These are phyloP conservation scores for Mycosphaerelloides madeirae DNA, from an alignment of 2,329 filamentous ascomycete genomes.

Conservation along the genomic window DNA sequence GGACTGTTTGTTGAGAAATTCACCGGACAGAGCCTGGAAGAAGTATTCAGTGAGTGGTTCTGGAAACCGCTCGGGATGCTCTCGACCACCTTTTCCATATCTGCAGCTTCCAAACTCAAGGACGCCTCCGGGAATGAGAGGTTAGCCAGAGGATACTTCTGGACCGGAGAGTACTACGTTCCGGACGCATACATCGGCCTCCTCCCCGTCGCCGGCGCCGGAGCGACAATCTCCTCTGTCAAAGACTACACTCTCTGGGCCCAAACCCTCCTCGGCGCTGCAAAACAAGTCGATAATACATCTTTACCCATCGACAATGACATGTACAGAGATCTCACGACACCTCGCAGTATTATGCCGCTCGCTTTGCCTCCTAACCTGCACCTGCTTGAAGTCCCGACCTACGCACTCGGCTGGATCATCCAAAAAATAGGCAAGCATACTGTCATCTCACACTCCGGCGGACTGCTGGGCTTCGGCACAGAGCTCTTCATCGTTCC, in stretches of 20 bases:
- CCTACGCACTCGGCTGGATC: slow-evolving; percentile 29
- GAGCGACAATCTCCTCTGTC: slow-evolving; percentile 16
- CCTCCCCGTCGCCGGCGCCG: slow-evolving; percentile 11
- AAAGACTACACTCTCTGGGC: slow-evolving; percentile 15
- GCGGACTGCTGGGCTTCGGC: slow-evolving; percentile 26
- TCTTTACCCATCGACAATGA: slow-evolving; percentile 29
- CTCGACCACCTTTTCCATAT: slow-evolving; percentile 33
- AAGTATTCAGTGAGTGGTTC: slow-evolving; percentile 40
- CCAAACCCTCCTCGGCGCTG: slow-evolving; percentile 6
- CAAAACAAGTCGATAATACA: slow-evolving; percentile 29
- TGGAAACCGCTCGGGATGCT: slow-evolving; percentile 48
- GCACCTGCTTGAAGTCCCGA: slow-evolving; percentile 19
- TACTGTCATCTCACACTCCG: slow-evolving; percentile 28
- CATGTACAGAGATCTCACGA: slow-evolving; percentile 22
- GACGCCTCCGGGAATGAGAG: slow-evolving; percentile 43
- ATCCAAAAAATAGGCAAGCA: slow-evolving; percentile 26
- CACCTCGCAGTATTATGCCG: slow-evolving; percentile 19
- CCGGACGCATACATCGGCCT: slow-evolving; percentile 10
- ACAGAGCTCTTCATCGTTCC: slow-evolving; percentile 28
- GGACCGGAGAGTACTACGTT: slow-evolving; percentile 11
- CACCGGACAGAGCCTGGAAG: slow-evolving; percentile 36
- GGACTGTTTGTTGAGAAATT: slow-evolving; percentile 46
- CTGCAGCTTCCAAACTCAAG: slow-evolving; percentile 18
- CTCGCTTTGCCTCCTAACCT: background rate
- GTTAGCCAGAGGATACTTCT: slow-evolving; percentile 24